phyloP scores from a whole-genome alignment of 2,329 filamentous ascomycete species.

The Exophiala alcalophila region DNA sequence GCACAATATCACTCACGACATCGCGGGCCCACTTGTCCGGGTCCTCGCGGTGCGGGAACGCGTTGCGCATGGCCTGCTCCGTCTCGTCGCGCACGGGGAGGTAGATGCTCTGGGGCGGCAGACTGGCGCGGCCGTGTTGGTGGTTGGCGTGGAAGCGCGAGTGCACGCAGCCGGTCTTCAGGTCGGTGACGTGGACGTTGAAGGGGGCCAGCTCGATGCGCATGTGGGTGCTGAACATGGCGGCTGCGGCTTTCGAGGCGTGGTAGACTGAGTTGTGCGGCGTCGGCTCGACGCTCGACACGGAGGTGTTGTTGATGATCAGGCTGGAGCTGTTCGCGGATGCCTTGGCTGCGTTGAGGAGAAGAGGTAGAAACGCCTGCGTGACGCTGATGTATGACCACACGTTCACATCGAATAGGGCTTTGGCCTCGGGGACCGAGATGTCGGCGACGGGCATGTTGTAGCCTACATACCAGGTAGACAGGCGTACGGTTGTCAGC shows the following conservation, averaged over 20 bases:
- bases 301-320: slow-evolving; percentile 41
- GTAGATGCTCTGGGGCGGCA: slow-evolving; percentile 18
- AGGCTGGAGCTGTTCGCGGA: slow-evolving; percentile 19
- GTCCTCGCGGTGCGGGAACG: slow-evolving; percentile 22
- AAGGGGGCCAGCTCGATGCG: slow-evolving; percentile 37
- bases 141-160: slow-evolving; percentile 23
- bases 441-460: slow-evolving; percentile 35
- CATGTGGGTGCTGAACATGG: slow-evolving; percentile 33
- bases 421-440: slow-evolving; percentile 34
- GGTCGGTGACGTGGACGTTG: slow-evolving; percentile 33
- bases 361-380: slow-evolving; percentile 37
- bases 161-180: slow-evolving; percentile 30
- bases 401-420: slow-evolving; percentile 38
- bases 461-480: slow-evolving; percentile 18
- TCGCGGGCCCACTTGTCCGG: slow-evolving; percentile 18
- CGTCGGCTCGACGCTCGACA: slow-evolving; percentile 32
- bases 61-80: slow-evolving; percentile 21
- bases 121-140: slow-evolving; percentile 15
- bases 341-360: slow-evolving; percentile 25
- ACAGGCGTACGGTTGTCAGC: too few species aligned
- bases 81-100: slow-evolving; percentile 17
- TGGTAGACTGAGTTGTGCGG: slow-evolving; percentile 38
- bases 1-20: slow-evolving; percentile 16
- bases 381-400: slow-evolving; percentile 36
- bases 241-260: slow-evolving; percentile 35